phyloP scores from a whole-genome alignment of 805 yeast genomes.

The Yamadazyma philogaea region DNA sequence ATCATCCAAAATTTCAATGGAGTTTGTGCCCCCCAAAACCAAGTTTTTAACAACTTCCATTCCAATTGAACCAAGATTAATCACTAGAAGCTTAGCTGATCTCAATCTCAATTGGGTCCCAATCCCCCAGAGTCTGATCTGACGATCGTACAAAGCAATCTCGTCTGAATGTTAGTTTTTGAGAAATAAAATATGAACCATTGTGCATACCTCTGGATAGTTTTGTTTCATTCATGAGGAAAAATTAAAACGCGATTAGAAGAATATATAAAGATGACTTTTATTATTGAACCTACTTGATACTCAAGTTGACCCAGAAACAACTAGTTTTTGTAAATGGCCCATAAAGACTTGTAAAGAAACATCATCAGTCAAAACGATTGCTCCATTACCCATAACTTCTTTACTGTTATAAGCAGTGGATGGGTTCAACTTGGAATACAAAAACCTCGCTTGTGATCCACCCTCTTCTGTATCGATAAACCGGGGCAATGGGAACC shows the following conservation, averaged over 20 bases:
- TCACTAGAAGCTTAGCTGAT: slow-evolving; percentile 63
- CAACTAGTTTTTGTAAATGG: slow-evolving; percentile 43
- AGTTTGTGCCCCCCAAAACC: slow-evolving; percentile 84
- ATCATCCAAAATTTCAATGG: slow-evolving; percentile 65
- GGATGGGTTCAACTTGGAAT: slow-evolving; percentile 68
- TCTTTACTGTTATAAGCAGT: slow-evolving; percentile 41
- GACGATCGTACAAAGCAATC: slow-evolving; percentile 89
- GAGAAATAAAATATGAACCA: background rate
- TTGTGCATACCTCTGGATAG: slow-evolving; percentile 15
- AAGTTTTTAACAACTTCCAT: slow-evolving; percentile 81
- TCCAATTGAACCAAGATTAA: slow-evolving; percentile 75
- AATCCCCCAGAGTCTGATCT: slow-evolving; percentile 93
- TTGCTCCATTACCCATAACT: slow-evolving; percentile 25
- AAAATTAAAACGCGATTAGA: background rate
- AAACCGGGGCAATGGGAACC: slow-evolving; percentile 71
- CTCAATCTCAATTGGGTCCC: slow-evolving; percentile 82
- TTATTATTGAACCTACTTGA: background rate
- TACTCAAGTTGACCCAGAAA: slow-evolving; percentile 16
- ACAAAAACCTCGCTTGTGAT: slow-evolving; percentile 68
- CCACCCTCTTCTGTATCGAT: slow-evolving; percentile 76
- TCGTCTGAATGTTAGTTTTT: slow-evolving; percentile 49
- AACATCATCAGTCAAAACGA: slow-evolving; percentile 57
- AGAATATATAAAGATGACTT: background rate
- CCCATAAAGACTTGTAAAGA: slow-evolving; percentile 57
- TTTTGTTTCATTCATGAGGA: slow-evolving; percentile 2